Base-by-base conservation (phyloP, 2,329 filamentous ascomycete genomes). In the Beauveria bassiana region DNA sequence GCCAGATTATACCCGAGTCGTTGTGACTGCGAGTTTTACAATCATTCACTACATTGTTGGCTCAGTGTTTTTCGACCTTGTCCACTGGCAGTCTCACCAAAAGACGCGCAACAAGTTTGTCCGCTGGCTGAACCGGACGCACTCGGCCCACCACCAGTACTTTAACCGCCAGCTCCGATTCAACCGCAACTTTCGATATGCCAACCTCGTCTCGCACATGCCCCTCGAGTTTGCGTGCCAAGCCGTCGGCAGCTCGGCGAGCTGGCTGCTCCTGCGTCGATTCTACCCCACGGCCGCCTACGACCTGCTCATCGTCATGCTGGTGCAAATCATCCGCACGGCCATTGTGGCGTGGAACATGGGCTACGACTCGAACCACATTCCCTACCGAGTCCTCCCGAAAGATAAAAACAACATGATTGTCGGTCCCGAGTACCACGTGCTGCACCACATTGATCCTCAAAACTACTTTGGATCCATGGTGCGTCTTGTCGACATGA, bases 391-490 rank as follows among this genome's bases (percentile, higher is more conserved):
- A 18, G 22, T 38, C n/a, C 50, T 65, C 8, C 62, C 63, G 2
- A 65, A 64, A 20, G 64, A 65, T 20, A 34, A 24, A n/a, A 61
- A 50, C 34, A 49, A 47, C 14, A 20, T 65, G 18, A 42, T 64
- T 43, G 63, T 66, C 18, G 65, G 65, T 0, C 65, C 65, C 4
- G 43, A 66, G 26, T 66, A 65, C 46, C 65, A 66, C 43, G 64
- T 59, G 3, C 49, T 66, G 22, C 65, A 66, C 57, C 64, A 66
- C 40, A 57, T 66, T 22, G 65, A 66, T 43, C 64, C 65, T n/a
- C 57, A 59, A 26, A 63, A 63, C 45, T 66, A 64, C 61, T 66
- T 66, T 51, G 64, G 64, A 12, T 65, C 65, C n/a, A 65, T 62
- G 58, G 56, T 62, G 3, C 64, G 64, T 16, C 24, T 65, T 6